Base-by-base conservation (phyloP, 192 early-diverging fungal species). In the Coemansia sp. region DNA sequence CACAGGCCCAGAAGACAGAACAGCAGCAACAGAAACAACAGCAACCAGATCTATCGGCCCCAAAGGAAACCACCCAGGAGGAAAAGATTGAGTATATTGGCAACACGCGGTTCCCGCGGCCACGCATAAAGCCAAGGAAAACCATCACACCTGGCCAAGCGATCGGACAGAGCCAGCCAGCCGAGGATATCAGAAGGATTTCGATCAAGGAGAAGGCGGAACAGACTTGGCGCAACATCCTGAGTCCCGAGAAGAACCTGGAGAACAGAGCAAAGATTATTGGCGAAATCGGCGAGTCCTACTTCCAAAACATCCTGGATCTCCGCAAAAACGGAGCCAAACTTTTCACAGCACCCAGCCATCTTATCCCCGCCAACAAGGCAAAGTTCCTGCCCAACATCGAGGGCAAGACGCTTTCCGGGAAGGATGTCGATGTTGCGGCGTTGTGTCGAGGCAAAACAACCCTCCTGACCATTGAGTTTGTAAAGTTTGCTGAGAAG, bases 221-320 rank as follows among this genome's bases (percentile, higher is more conserved):
- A 51, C 56, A 77, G 18, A 77, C 74, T 19, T 71, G 62, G 65
- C 74, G 75, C 43, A 76, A 77, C 60, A 65, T 72, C 16, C 52
- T 80, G 63, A 79, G 78, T 49, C 78, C 71, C 36, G 83, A 85
- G 19, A 77, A 77, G 72, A 85, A 80, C 63, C 69, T 85, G 4
- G 83, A 85, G 64, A 54, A 65, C 39, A 72, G 83, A 6, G 75
- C 78, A 39, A 61, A 61, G 49, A 74, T 85, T 42, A 80, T 85
- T 48, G 63, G 66, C 42, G 78, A 85, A 40, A 77, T 85, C 21
- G 72, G 75, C 13, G 68, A 73, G 57, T 80, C 83, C 11, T 74
- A 85, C 67, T 85, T 67, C 26, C 83, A 85, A 43, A 72, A 85
- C 70, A 76, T 81, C 52, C 51, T 81, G 3, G 83, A 85, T 61